Evolutionary conservation across 371 early-diverging fungal genomes (phyloP).

Genomic region (Mucor lusitanicus): DNA sequence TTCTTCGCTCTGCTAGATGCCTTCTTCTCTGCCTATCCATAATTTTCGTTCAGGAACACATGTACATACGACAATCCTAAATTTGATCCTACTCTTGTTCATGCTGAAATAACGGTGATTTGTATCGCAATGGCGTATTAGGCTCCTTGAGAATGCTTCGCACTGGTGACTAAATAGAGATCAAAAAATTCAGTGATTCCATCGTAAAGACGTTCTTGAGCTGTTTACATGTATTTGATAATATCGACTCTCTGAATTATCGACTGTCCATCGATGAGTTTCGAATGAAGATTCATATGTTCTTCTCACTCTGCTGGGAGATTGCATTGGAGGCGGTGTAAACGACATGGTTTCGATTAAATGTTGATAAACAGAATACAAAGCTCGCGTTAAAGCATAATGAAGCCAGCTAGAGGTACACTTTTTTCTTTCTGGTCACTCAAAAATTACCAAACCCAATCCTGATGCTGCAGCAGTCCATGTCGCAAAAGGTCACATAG

Average conservation of each 20-base stretch:
- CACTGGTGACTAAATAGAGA: conserved; percentile 6
- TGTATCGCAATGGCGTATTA: conserved; percentile 9
- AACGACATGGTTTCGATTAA: neutral
- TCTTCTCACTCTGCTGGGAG: neutral
- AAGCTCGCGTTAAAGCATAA: conserved; percentile 1
- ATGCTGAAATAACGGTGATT: conserved; percentile 11
- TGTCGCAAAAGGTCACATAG: neutral
- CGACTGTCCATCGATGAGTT: conserved; percentile 6
- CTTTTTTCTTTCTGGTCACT: neutral
- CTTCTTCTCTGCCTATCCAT: neutral
- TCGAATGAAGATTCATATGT: neutral
- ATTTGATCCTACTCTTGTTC: conserved; percentile 11
- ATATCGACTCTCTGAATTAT: conserved; percentile 6
- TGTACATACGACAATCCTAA: neutral
- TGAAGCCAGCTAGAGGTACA: neutral
- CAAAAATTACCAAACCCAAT: neutral
- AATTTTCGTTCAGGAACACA: neutral
- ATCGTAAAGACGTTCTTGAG: neutral
- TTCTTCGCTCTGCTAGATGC: conserved; percentile 7
- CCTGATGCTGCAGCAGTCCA: neutral
- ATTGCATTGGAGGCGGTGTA: neutral
- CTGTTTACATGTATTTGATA: neutral
- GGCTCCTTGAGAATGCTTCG: conserved; percentile 9
- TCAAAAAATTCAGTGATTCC: neutral
- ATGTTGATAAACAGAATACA: neutral